Conservation (phyloP, 2,329 filamentous ascomycete genomes). For the Zasmidium citrigriseum region DNA sequence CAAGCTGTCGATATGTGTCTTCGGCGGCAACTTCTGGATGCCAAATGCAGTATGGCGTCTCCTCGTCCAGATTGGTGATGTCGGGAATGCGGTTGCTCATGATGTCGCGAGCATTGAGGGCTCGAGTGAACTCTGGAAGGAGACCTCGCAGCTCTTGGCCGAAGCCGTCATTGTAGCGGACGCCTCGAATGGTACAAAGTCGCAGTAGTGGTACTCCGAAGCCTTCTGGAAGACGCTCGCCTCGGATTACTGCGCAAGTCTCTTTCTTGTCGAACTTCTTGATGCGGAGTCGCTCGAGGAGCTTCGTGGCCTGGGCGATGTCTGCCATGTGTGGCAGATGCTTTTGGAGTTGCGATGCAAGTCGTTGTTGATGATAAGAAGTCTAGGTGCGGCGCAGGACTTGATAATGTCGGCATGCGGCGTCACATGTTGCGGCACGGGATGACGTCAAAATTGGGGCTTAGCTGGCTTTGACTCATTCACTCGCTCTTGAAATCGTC, state of each 20-base stretch:
- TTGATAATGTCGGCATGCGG: no score
- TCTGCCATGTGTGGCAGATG: no score
- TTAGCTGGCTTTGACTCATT: no score
- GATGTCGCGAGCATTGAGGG: conserved; percentile 38
- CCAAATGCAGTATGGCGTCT: conserved; percentile 47
- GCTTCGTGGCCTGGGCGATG: no score
- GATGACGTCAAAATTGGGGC: no score
- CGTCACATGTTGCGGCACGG: no score
- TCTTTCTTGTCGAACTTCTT: neutral
- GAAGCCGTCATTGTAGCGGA: conserved; percentile 22
- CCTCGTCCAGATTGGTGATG: conserved; percentile 23
- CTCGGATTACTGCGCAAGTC: conserved; percentile 6
- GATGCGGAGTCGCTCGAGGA: neutral
- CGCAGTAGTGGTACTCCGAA: conserved; percentile 4
- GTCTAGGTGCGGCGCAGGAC: no score
- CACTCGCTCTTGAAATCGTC: no score
- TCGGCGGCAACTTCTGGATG: conserved; percentile 40
- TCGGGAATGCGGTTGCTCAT: conserved; percentile 41
- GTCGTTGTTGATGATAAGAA: no score
- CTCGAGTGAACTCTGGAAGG: conserved; percentile 21
- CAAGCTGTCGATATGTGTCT: conserved; percentile 40
- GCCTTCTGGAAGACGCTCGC: conserved; percentile 2
- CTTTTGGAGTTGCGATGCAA: no score
- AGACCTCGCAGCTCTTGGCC: conserved; percentile 13
- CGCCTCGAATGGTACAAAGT: conserved; percentile 15